Evolutionary conservation across 345 rosid genomes (phyloP), one percentile per base, ranked within the genome.

Genomic region (Carallia brachiata): DNA sequence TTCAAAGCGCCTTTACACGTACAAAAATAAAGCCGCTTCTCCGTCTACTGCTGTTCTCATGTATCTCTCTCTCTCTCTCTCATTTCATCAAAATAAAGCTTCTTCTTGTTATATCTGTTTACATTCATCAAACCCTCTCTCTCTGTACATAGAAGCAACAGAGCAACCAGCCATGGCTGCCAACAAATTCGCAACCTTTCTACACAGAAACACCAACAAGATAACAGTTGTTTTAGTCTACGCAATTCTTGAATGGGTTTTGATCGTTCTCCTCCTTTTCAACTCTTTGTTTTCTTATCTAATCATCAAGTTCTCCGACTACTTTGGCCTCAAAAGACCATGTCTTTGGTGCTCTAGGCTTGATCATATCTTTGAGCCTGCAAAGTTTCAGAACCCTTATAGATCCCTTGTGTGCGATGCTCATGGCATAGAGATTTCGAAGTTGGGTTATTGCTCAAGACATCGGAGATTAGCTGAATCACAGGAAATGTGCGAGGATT

Each of bases 271-370:
- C 72, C 94, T 96, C 55, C 86, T 96, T 48, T 79, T 88, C 52
- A 88, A 92, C 75, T 90, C 99, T 64, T 81, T 92, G 40, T 89
- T 89, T 63, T 90, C 96, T 74, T 96, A 81, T 72, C 78, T 96
- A 59, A 86, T 92, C 72, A 73, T 87, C 84, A 85, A 87, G 62
- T 96, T 90, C 78, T 88, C 99, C 6, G 94, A 88, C 63, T 96
- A 80, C 66, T 88, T 96, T 70, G 97, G 96, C 70, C 98, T 96
- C 31, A 80, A 84, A 59, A 87, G 84, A 65, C 98, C 98, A 65
- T 96, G 99, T 39, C 83, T 88, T 67, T 82, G 86, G 88, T 92
- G 99, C 64, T 84, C 95, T 2, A 75, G 94, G 78, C 89, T 95
- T 61, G 98, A 95, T 70, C 89, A 89, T 44, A 47, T 88, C 84